Conservation (phyloP, 257 asterid genomes). For the Galeopsis tetrahit region DNA sequence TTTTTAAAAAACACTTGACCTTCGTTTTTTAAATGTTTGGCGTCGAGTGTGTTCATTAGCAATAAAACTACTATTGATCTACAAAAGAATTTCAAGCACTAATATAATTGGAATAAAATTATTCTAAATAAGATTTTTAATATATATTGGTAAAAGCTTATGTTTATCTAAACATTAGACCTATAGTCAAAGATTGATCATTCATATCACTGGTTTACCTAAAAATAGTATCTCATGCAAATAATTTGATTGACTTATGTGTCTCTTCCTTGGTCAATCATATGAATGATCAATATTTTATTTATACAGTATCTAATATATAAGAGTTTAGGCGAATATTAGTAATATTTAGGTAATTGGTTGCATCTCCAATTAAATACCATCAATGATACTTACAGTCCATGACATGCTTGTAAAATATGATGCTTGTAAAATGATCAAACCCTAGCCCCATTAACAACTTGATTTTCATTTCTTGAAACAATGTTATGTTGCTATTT, state of each 20-base stretch:
- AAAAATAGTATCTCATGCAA: too few species aligned
- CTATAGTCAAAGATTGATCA: not conserved
- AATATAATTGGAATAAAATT: not conserved
- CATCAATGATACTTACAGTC: too few species aligned
- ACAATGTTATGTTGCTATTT: not conserved
- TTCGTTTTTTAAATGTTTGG: conserved; percentile 51
- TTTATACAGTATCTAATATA: too few species aligned
- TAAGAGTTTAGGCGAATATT: too few species aligned
- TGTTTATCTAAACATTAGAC: not conserved
- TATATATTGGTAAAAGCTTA: not conserved
- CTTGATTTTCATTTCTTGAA: not conserved
- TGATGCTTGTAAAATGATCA: too few species aligned
- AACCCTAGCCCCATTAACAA: not conserved
- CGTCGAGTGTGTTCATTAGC: conserved; percentile 55
- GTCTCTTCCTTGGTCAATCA: too few species aligned
- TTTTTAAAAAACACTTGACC: conserved; percentile 51
- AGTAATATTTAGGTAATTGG: too few species aligned
- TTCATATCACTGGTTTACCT: too few species aligned
- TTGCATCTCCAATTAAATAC: too few species aligned
- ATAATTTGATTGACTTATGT: too few species aligned
- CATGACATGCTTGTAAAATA: too few species aligned
- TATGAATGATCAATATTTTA: too few species aligned
- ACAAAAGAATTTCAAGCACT: conserved; percentile 34
- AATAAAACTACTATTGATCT: conserved; percentile 39
- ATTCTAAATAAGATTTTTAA: not conserved